Evolutionary conservation across 192 early-diverging fungal species (phyloP).

Genomic region (Gigaspora rosea): DNA sequence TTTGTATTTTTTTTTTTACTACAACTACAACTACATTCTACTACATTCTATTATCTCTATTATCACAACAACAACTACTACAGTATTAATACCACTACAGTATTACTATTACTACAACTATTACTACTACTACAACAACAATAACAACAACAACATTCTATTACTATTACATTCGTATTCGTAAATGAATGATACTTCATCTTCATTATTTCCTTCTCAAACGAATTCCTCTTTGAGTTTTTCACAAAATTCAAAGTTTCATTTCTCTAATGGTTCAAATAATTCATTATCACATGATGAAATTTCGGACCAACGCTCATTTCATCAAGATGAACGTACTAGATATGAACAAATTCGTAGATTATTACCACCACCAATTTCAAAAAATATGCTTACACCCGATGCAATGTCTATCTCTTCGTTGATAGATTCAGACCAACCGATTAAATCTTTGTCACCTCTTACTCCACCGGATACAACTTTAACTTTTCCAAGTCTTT

Average conservation of each 20-base stretch:
- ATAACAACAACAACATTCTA: too few relatives aligned
- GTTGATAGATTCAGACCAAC: constrained; percentile 52
- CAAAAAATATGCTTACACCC: constrained; percentile 67
- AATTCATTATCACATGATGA: background rate
- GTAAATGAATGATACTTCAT: background rate
- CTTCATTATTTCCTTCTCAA: background rate
- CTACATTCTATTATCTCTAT: too few relatives aligned
- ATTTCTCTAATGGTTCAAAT: background rate
- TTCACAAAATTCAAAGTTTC: constrained; percentile 9
- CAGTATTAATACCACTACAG: too few relatives aligned
- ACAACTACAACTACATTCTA: too few relatives aligned
- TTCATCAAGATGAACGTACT: background rate
- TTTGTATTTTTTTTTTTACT: too few relatives aligned
- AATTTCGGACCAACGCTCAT: background rate
- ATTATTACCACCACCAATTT: constrained; percentile 79
- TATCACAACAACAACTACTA: too few relatives aligned
- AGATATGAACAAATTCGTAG: background rate
- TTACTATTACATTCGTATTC: background rate
- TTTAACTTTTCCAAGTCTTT: constrained; percentile 1
- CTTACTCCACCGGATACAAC: constrained; percentile 24
- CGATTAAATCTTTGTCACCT: constrained; percentile 47
- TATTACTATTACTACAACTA: too few relatives aligned
- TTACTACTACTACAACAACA: too few relatives aligned
- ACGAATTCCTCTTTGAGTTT: background rate
- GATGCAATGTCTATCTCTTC: constrained; percentile 78